Evolutionary conservation across 2,329 filamentous ascomycete genomes (phyloP).

Genomic region (Cordyceps militaris): DNA sequence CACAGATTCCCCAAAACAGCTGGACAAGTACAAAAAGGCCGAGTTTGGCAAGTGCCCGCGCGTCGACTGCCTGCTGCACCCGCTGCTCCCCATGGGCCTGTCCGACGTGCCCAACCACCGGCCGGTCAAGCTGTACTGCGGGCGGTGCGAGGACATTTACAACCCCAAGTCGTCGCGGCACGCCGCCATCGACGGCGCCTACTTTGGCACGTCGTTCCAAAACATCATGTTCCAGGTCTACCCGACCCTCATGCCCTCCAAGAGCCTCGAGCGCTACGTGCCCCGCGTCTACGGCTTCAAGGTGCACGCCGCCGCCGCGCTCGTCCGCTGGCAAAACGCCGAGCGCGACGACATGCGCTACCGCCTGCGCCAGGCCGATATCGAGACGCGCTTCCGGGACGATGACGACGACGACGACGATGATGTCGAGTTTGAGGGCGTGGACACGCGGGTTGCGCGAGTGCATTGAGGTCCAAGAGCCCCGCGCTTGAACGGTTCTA

Average conservation of each 20-base stretch:
- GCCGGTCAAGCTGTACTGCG: slow-evolving; percentile 94
- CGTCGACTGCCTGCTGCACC: slow-evolving; percentile 89
- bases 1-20: slow-evolving; percentile 42
- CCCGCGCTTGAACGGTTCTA: neutral
- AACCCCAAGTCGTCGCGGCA: slow-evolving; percentile 97
- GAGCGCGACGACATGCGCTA: slow-evolving; percentile 77
- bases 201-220: slow-evolving; percentile 97
- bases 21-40: slow-evolving; percentile 97
- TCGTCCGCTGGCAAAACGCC: slow-evolving; percentile 84
- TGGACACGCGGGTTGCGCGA: slow-evolving; percentile 19
- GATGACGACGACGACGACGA: slow-evolving; percentile 56
- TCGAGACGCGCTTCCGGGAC: slow-evolving; percentile 76
- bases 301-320: slow-evolving; percentile 80
- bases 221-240: slow-evolving; percentile 99
- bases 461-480: neutral
- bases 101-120: slow-evolving; percentile 82
- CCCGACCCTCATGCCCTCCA: slow-evolving; percentile 77
- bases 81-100: slow-evolving; percentile 88
- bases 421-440: slow-evolving; percentile 37
- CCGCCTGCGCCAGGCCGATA: slow-evolving; percentile 60
- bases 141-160: slow-evolving; percentile 95
- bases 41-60: slow-evolving; percentile 98
- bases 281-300: slow-evolving; percentile 93
- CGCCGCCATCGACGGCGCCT: slow-evolving; percentile 90
- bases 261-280: slow-evolving; percentile 78